phyloP scores from a whole-genome alignment of 2,329 filamentous ascomycete species.

The Colletotrichum sp. region DNA sequence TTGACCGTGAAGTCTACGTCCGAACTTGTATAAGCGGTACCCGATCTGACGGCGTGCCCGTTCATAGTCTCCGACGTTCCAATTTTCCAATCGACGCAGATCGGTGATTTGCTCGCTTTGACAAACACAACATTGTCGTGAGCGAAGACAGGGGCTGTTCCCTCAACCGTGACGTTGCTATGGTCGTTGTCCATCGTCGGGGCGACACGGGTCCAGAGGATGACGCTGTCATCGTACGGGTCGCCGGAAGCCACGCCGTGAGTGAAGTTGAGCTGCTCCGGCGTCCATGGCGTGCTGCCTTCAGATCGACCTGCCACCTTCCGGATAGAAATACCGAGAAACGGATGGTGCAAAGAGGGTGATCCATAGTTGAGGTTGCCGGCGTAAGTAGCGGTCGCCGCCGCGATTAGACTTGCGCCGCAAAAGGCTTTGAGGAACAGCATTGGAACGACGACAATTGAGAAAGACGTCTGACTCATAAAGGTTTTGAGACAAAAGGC shows the following conservation, averaged over 20 bases:
- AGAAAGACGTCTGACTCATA: neutral
- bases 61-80: conserved; percentile 44
- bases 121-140: conserved; percentile 57
- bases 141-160: conserved; percentile 47
- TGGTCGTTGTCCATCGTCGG: conserved; percentile 49
- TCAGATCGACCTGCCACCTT: conserved; percentile 62
- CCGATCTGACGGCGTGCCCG: conserved; percentile 52
- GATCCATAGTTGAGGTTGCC: conserved; percentile 71
- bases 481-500: neutral
- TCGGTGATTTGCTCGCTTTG: conserved; percentile 50
- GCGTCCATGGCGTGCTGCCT: conserved; percentile 44
- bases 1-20: conserved; percentile 81
- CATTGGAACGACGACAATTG: neutral
- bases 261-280: conserved; percentile 63
- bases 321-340: conserved; percentile 68
- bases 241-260: conserved; percentile 63
- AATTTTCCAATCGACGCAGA: conserved; percentile 73
- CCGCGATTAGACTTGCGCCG: neutral
- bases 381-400: neutral
- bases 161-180: conserved; percentile 48
- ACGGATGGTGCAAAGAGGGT: conserved; percentile 68
- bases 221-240: conserved; percentile 62
- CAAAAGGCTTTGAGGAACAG: neutral
- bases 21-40: conserved; percentile 70
- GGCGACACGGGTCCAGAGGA: conserved; percentile 54